These are phyloP conservation scores for Ambrosiella cleistominuta DNA, from an alignment of 2,329 filamentous ascomycete species.

Conservation along the genomic window DNA sequence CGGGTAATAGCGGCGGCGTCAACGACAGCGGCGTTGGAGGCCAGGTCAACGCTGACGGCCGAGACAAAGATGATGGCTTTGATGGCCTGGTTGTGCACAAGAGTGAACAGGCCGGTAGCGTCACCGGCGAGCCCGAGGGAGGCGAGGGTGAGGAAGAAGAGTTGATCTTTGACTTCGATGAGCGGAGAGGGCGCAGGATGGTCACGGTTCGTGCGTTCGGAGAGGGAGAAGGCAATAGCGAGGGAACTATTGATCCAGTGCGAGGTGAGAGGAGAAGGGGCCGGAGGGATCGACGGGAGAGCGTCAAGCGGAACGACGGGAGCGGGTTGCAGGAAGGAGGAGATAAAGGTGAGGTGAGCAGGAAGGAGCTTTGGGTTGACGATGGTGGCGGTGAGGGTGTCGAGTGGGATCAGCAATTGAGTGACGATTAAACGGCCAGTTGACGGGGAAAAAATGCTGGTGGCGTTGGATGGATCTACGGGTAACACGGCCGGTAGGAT, in stretches of 20 bases:
- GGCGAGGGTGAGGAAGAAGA: conserved; percentile 30
- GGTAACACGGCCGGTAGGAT: background rate
- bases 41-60: conserved; percentile 27
- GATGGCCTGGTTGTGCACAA: background rate
- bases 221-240: background rate
- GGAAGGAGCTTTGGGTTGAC: background rate
- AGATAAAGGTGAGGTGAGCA: background rate
- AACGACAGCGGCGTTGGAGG: conserved; percentile 25
- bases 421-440: background rate
- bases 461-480: background rate
- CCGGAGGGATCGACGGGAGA: conserved; percentile 1
- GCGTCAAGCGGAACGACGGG: background rate
- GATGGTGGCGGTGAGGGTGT: background rate
- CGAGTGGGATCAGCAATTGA: background rate
- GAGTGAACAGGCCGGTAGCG: conserved; percentile 22
- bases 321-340: background rate
- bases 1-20: conserved; percentile 31
- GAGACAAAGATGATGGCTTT: conserved; percentile 22
- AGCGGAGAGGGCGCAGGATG: background rate
- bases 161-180: conserved; percentile 10
- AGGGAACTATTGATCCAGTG: conserved; percentile 4
- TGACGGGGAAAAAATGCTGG: background rate
- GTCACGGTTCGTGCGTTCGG: background rate
- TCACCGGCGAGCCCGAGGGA: conserved; percentile 28
- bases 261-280: background rate